Evolutionary conservation across 1,284 basidiomycete species (phyloP), one percentile per base, ranked within the genome.

Genomic region (Coniophora puteana): DNA sequence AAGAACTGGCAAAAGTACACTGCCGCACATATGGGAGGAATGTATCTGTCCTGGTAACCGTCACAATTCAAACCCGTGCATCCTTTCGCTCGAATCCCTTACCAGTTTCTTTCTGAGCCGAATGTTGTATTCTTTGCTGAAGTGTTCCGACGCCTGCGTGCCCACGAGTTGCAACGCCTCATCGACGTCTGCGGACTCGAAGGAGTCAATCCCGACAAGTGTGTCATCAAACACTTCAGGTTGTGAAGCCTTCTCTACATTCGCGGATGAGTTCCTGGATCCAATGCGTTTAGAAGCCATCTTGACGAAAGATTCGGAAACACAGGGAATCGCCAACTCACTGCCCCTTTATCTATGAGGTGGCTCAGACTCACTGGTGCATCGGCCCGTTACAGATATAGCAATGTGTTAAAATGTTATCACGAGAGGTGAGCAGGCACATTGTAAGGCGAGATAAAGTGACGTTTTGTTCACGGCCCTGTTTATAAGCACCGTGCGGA

Each of bases 1-100:
- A 82, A 56, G 47, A 73, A 82, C 52, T 82, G 80, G 1, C 76
- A 79, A 54, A 83, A 82, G 53, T 81, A 83, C 5, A 82, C 80
- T 1, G 77, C 74, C 1, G 79, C 80, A 51, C 77, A 78, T 20
- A 83, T 57, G 4, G 80, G 75, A 0, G 78, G 74, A 36, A 84
- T 80, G 28, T 77, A 51, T 8, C 66, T 46, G 52, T 84, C 81
- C 76, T 81, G 29, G n/a, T n/a, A n/a, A n/a, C n/a, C n/a, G n/a
- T n/a, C 17, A n/a, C 29, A 18, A 31, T 14, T 27, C 26, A 27
- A 10, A n/a, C 26, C 26, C 26, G n/a, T 27, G 10, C 10, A 27
- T 27, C 26, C n/a, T 27, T 27, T 10, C 26, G 10, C 10, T n/a
- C 26, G 26, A 27, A n/a, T 33, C n/a, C 61, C 67, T 17, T 50